phyloP scores from a whole-genome alignment of 1,284 basidiomycete species.

The Malassezia yamatoensis region DNA sequence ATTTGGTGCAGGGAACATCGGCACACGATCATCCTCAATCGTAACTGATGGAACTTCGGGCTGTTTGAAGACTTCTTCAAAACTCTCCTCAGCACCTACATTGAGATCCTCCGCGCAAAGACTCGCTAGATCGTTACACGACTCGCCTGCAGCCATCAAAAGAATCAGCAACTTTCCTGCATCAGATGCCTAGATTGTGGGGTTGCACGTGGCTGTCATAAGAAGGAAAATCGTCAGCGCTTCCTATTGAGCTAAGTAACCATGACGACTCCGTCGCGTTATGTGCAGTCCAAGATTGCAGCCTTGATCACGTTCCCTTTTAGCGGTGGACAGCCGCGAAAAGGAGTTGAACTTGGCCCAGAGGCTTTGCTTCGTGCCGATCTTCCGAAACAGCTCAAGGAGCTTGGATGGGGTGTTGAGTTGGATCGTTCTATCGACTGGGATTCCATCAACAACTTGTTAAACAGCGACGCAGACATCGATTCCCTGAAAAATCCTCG shows the following conservation, averaged over 20 bases:
- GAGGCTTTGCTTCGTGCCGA: conserved; percentile 36
- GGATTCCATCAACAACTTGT: conserved; percentile 57
- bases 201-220: too few species aligned
- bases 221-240: too few species aligned
- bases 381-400: conserved; percentile 36
- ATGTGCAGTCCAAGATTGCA: not conserved
- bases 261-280: not conserved
- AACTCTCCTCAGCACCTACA: not conserved
- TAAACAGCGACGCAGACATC: conserved; percentile 29
- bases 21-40: conserved; percentile 55
- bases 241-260: too few species aligned
- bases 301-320: conserved; percentile 29
- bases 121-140: not conserved
- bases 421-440: conserved; percentile 84
- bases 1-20: conserved; percentile 68
- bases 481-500: conserved; percentile 39
- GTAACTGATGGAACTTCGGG: too few species aligned
- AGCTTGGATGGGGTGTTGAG: conserved; percentile 76
- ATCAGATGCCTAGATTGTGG: too few species aligned
- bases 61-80: too few species aligned
- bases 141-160: not conserved
- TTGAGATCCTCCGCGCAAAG: not conserved
- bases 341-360: conserved; percentile 43
- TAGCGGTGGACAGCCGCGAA: conserved; percentile 39
- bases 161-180: too few species aligned